These are phyloP conservation scores for Nothophaeocryptopus gaeumannii DNA, from an alignment of 2,329 filamentous ascomycete genomes.

Conservation along the genomic window DNA sequence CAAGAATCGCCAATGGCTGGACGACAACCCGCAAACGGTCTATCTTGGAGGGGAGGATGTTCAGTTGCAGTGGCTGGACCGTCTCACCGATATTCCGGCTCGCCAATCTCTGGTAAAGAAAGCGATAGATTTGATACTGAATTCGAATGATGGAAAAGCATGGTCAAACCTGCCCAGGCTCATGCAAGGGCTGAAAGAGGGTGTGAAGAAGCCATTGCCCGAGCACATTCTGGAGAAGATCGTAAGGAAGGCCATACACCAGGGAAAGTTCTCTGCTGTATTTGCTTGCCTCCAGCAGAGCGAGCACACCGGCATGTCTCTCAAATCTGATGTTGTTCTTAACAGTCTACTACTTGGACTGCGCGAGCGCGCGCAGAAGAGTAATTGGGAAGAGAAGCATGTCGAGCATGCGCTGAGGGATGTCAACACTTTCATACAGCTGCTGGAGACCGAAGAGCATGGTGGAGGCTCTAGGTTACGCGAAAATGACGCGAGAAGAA, in stretches of 20 bases:
- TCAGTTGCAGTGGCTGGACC: slow-evolving; percentile 35
- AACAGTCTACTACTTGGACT: slow-evolving; percentile 37
- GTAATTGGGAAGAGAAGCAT: slow-evolving; percentile 38
- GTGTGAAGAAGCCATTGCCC: slow-evolving; percentile 20
- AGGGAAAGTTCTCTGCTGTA: slow-evolving; percentile 32
- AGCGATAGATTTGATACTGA: slow-evolving; percentile 32
- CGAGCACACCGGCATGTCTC: slow-evolving; percentile 34
- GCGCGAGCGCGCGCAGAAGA: slow-evolving; percentile 33
- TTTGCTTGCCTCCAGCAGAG: slow-evolving; percentile 34
- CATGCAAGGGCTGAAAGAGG: slow-evolving; percentile 33
- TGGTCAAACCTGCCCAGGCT: slow-evolving; percentile 38
- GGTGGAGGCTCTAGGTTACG: slow-evolving; percentile 24
- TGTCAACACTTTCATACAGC: slow-evolving; percentile 39
- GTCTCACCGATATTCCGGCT: slow-evolving; percentile 31
- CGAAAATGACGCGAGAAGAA: slow-evolving; percentile 32
- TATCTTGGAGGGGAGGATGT: slow-evolving; percentile 41
- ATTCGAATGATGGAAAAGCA: slow-evolving; percentile 9
- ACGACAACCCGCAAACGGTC: slow-evolving; percentile 43
- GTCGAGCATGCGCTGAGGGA: slow-evolving; percentile 39
- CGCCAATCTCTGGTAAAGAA: slow-evolving; percentile 28
- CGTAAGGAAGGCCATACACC: slow-evolving; percentile 31
- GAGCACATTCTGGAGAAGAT: slow-evolving; percentile 32
- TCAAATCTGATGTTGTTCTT: slow-evolving; percentile 34
- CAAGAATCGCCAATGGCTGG: slow-evolving; percentile 41
- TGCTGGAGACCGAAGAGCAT: slow-evolving; percentile 45